A percentile compares a stretch with the other conserved stretches of the same genome.
phyloP scores from a whole-genome alignment of 1,284 basidiomycete genomes.

The Puccinia sorghi region DNA sequence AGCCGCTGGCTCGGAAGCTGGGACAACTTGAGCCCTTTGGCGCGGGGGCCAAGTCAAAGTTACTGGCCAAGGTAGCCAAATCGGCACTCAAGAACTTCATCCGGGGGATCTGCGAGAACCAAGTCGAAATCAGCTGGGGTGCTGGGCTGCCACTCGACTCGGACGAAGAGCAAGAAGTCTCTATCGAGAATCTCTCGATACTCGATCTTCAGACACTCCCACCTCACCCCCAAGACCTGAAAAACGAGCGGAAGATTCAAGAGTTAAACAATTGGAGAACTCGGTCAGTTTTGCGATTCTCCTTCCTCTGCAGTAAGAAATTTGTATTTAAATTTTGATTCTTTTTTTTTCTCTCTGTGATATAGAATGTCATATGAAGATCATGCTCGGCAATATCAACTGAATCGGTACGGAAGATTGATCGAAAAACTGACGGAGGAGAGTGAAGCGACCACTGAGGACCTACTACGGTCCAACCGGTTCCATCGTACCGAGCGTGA shows the following conservation, averaged over 20 bases:
- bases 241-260: slow-evolving; percentile 24
- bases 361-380: slow-evolving; percentile 45
- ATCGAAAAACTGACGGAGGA: slow-evolving; percentile 1
- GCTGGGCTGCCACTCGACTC: background rate
- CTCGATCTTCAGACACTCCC: slow-evolving; percentile 25
- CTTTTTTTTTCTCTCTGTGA: background rate
- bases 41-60: background rate
- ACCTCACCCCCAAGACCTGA: slow-evolving; percentile 39
- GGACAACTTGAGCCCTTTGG: background rate
- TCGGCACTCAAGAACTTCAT: slow-evolving; percentile 19
- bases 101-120: slow-evolving; percentile 29
- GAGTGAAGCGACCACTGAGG: background rate
- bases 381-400: slow-evolving; percentile 33
- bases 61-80: slow-evolving; percentile 10
- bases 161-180: background rate
- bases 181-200: background rate
- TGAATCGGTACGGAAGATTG: slow-evolving; percentile 26
- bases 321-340: background rate
- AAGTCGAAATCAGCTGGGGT: slow-evolving; percentile 38
- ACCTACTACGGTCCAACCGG: background rate
- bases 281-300: background rate
- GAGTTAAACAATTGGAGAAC: slow-evolving; percentile 33
- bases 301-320: background rate
- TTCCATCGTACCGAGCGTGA: background rate
- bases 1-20: background rate